Percentiles rank a stretch among this genome's conserved stretches.
phyloP scores from a whole-genome alignment of 1,139 yeast species.

The Magnusiomyces magnusii region DNA sequence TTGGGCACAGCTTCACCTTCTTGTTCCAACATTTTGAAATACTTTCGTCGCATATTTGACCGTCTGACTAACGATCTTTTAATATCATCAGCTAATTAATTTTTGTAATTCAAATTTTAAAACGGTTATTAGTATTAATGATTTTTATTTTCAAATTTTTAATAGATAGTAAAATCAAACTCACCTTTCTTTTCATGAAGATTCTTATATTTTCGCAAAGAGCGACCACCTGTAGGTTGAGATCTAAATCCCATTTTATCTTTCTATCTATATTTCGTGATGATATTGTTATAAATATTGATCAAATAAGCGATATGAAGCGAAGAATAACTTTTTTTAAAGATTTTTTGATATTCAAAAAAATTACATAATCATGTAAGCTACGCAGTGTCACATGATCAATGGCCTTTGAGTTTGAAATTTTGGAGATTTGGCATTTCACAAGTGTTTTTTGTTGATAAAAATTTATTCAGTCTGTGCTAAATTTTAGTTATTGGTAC shows the following conservation, averaged over 20 bases:
- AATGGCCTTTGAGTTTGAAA: too few relatives aligned
- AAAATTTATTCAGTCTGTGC: too few relatives aligned
- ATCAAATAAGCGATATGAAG: too few relatives aligned
- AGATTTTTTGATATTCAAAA: too few relatives aligned
- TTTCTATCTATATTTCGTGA: background rate
- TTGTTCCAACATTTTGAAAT: constrained; percentile 68
- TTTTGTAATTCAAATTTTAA: background rate
- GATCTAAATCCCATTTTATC: background rate
- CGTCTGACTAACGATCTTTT: constrained; percentile 69
- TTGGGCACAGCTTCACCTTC: constrained; percentile 42
- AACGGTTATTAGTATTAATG: background rate
- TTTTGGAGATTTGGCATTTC: too few relatives aligned
- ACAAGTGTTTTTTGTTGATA: too few relatives aligned
- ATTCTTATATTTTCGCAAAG: constrained; percentile 3
- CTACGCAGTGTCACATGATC: too few relatives aligned
- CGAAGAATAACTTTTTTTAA: too few relatives aligned
- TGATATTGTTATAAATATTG: background rate
- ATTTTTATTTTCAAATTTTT: background rate
- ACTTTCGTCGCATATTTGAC: constrained; percentile 75
- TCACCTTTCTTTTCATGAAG: constrained; percentile 5
- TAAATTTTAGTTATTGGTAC: too few relatives aligned
- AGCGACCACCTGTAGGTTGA: background rate
- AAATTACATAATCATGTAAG: too few relatives aligned
- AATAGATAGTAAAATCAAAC: too few relatives aligned
- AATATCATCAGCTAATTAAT: constrained; percentile 44